Evolutionary conservation across 2,329 filamentous ascomycete species (phyloP).

Genomic region (Thielaviopsis cerberus): DNA sequence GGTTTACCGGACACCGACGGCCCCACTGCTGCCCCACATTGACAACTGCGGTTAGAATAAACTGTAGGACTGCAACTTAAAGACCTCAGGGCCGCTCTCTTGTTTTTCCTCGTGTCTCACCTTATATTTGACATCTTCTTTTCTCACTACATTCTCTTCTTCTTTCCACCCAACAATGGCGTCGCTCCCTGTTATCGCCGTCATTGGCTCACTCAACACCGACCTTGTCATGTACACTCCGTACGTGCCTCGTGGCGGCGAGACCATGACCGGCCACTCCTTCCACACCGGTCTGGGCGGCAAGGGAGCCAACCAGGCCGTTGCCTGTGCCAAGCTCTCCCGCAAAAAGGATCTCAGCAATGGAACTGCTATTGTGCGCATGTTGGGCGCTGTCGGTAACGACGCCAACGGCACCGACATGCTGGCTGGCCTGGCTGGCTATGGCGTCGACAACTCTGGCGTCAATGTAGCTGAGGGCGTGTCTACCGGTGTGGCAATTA

Average conservation of each 20-base stretch:
- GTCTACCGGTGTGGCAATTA: slow-evolving; percentile 37
- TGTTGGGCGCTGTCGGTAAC: slow-evolving; percentile 39
- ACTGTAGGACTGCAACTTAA: not conserved
- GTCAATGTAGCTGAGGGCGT: slow-evolving; percentile 23
- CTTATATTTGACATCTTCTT: not conserved
- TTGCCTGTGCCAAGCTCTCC: slow-evolving; percentile 42
- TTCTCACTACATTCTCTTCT: not conserved
- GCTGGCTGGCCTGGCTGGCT: slow-evolving; percentile 25
- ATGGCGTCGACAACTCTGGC: slow-evolving; percentile 28
- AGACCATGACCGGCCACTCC: slow-evolving; percentile 49
- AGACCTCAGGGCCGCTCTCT: not conserved
- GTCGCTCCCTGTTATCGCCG: slow-evolving; percentile 30
- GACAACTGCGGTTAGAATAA: not conserved
- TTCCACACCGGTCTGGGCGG: slow-evolving; percentile 30
- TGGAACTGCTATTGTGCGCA: slow-evolving; percentile 22
- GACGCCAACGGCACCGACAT: slow-evolving; percentile 23
- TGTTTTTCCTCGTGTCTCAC: not conserved
- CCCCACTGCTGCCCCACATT: not conserved
- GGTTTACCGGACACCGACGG: slow-evolving; percentile 1
- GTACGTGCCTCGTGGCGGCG: slow-evolving; percentile 47
- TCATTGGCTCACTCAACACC: slow-evolving; percentile 55
- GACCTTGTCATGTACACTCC: slow-evolving; percentile 53
- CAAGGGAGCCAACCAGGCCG: slow-evolving; percentile 60
- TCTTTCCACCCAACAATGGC: not conserved
- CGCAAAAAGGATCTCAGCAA: slow-evolving; percentile 13